These are phyloP conservation scores for Alliaria petiolata DNA, from an alignment of 345 rosid species.

Conservation along the genomic window DNA sequence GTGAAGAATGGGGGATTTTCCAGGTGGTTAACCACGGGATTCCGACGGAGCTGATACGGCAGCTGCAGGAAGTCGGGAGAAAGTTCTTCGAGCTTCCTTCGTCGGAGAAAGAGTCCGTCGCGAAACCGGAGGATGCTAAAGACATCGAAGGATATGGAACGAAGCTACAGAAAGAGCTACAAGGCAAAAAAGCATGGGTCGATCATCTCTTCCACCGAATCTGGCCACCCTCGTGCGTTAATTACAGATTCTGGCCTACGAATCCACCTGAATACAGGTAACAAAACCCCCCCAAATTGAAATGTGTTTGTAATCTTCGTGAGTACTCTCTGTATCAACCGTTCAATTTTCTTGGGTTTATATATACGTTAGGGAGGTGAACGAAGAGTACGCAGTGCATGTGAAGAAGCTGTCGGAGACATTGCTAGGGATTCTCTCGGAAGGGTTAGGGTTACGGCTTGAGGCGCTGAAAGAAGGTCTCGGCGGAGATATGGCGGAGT, in stretches of 20 bases:
- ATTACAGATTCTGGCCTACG: slow-evolving; percentile 69
- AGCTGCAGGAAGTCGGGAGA: slow-evolving; percentile 52
- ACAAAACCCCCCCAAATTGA: no score
- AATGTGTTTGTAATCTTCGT: neutral
- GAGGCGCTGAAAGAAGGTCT: slow-evolving; percentile 45
- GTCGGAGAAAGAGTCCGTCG: slow-evolving; percentile 56
- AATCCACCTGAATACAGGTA: slow-evolving; percentile 74
- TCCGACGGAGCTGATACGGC: slow-evolving; percentile 41
- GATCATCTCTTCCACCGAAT: slow-evolving; percentile 80
- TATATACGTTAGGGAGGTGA: slow-evolving; percentile 66
- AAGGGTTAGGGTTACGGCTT: slow-evolving; percentile 58
- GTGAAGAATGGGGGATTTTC: slow-evolving; percentile 46
- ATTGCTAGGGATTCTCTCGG: slow-evolving; percentile 44
- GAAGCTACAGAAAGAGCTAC: slow-evolving; percentile 43
- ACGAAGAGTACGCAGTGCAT: slow-evolving; percentile 60
- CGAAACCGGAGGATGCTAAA: slow-evolving; percentile 40
- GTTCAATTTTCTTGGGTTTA: neutral
- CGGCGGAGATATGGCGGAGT: slow-evolving; percentile 63
- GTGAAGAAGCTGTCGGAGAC: slow-evolving; percentile 47
- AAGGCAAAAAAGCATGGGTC: slow-evolving; percentile 68
- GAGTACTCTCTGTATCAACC: neutral
- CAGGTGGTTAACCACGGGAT: slow-evolving; percentile 48
- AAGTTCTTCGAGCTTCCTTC: slow-evolving; percentile 65
- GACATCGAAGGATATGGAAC: slow-evolving; percentile 70
- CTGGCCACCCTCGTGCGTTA: slow-evolving; percentile 65